Percentiles rank a stretch among this genome's conserved stretches.
Conservation (phyloP, 768 basidiomycete genomes). For the Nidularia sp. region DNA sequence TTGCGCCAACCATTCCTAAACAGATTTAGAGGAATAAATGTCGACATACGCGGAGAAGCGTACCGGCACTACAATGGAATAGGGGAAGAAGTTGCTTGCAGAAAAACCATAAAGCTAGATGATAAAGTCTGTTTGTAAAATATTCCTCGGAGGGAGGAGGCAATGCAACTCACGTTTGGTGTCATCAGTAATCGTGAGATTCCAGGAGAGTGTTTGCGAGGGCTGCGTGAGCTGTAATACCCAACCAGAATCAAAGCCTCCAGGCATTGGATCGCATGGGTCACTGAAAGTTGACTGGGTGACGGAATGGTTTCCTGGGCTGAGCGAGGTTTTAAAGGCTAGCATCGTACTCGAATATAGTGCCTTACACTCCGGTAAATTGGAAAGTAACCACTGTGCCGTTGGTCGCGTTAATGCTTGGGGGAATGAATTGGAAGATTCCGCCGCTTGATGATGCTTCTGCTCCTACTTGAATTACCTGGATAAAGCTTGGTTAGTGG, state of each 20-base stretch:
- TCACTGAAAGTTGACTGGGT: slow-evolving; percentile 43
- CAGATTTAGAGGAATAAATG: neutral
- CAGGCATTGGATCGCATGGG: slow-evolving; percentile 38
- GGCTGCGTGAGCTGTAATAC: slow-evolving; percentile 29
- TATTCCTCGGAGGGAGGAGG: neutral
- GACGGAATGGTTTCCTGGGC: slow-evolving; percentile 50
- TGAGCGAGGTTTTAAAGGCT: slow-evolving; percentile 5
- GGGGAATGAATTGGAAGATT: slow-evolving; percentile 43
- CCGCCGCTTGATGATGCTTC: slow-evolving; percentile 21
- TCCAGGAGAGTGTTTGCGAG: slow-evolving; percentile 33
- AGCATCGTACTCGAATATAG: neutral
- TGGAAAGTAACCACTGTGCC: slow-evolving; percentile 46
- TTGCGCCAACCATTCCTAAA: slow-evolving; percentile 46
- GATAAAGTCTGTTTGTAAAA: slow-evolving; percentile 1
- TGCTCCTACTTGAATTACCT: slow-evolving; percentile 36
- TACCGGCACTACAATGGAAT: slow-evolving; percentile 37
- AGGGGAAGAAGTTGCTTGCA: slow-evolving; percentile 41
- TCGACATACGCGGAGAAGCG: neutral
- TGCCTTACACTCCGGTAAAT: slow-evolving; percentile 39
- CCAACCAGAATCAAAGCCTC: slow-evolving; percentile 57
- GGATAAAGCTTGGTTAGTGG: neutral
- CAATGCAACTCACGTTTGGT: slow-evolving; percentile 30
- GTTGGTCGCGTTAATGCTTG: slow-evolving; percentile 32
- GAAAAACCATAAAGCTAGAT: slow-evolving; percentile 52
- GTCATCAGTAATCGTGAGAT: slow-evolving; percentile 47